Conservation (phyloP, 1,139 yeast genomes). For the Arxiozyma slooffiae region DNA sequence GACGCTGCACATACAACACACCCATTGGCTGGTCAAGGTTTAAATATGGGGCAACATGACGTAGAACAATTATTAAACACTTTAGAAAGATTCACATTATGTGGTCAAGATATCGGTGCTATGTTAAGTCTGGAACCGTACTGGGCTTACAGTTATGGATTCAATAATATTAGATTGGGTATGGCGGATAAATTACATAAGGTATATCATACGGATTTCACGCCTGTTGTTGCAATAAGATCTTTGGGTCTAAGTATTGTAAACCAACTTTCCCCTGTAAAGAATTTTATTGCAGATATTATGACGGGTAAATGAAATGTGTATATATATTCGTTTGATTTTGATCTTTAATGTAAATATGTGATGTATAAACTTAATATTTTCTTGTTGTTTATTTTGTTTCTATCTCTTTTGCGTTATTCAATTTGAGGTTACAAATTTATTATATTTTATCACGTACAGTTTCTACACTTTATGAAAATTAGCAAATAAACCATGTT, state of each 20-base stretch:
- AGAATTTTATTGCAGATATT: constrained; percentile 43
- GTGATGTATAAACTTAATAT: neutral
- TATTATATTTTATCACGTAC: too few relatives aligned
- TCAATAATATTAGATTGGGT: constrained; percentile 72
- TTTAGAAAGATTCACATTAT: constrained; percentile 53
- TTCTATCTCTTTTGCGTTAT: too few relatives aligned
- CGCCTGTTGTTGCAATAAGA: constrained; percentile 66
- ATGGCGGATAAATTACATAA: constrained; percentile 89
- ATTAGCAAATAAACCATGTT: too few relatives aligned
- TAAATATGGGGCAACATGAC: constrained; percentile 97
- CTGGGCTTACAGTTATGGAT: constrained; percentile 70
- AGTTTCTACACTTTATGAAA: too few relatives aligned
- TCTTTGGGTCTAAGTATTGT: constrained; percentile 65
- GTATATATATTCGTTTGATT: too few relatives aligned
- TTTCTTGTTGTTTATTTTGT: neutral
- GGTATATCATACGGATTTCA: constrained; percentile 63
- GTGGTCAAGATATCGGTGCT: constrained; percentile 87
- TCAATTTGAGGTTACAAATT: too few relatives aligned
- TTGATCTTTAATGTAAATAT: too few relatives aligned
- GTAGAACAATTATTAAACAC: constrained; percentile 63
- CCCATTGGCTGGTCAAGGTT: constrained; percentile 96
- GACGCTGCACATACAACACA: constrained; percentile 98
- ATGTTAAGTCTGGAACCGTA: constrained; percentile 70
- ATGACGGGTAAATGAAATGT: constrained; percentile 13
- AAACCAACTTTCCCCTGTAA: constrained; percentile 53